Evolutionary conservation across 495 filamentous ascomycete genomes (phyloP).

Genomic region (Amphirosellinia nigrospora): DNA sequence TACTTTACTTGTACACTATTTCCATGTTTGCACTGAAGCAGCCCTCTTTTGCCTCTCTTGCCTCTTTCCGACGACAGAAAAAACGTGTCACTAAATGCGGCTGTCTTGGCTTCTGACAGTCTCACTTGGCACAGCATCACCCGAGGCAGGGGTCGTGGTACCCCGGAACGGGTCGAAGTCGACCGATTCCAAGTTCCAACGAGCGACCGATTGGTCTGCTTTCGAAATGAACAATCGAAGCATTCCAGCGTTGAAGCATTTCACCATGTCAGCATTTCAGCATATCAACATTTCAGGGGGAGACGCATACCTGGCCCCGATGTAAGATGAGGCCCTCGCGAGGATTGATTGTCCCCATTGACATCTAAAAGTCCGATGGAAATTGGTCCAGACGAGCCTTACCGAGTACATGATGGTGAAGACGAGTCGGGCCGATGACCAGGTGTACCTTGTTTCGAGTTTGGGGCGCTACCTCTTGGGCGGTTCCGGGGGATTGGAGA

Average conservation of each 20-base stretch:
- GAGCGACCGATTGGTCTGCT: neutral
- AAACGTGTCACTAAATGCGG: constrained; percentile 28
- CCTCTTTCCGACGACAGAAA: constrained; percentile 15
- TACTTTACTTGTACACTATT: no score
- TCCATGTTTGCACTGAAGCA: constrained; percentile 14
- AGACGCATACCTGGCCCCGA: neutral
- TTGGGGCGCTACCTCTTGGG: constrained; percentile 9
- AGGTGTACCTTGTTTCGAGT: constrained; percentile 14
- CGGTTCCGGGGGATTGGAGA: constrained; percentile 25
- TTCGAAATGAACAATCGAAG: neutral
- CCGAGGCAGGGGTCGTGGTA: neutral
- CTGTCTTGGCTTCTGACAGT: constrained; percentile 24
- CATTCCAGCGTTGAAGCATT: neutral
- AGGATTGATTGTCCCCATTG: neutral
- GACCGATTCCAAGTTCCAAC: neutral
- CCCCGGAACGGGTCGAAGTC: neutral
- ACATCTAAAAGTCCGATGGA: neutral
- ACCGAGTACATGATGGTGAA: constrained; percentile 17
- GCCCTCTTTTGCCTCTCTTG: no score
- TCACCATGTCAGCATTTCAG: no score
- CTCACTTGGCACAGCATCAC: constrained; percentile 8
- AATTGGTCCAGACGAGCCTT: constrained; percentile 5
- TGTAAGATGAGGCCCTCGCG: neutral
- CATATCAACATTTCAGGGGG: neutral
- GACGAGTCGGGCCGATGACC: constrained; percentile 25